Evolutionary conservation across 768 basidiomycete genomes (phyloP), one percentile per base, ranked within the genome.

Genomic region (Podaxis rugospora): DNA sequence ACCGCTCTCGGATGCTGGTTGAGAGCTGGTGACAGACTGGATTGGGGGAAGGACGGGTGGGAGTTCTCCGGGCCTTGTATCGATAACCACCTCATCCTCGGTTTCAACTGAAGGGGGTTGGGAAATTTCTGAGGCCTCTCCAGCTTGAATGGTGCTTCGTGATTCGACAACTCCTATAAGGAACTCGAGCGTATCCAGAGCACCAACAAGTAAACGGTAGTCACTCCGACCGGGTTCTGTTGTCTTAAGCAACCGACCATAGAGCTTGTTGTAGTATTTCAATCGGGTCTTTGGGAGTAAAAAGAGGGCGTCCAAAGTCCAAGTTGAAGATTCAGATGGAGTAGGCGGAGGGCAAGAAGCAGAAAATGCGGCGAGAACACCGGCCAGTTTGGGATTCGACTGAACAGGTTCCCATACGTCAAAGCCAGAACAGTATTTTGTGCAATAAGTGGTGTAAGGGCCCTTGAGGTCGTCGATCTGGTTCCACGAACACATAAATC

Each of bases 401-500:
- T 82, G 83, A 55, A 98, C 88, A 13, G 90, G 88, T 7, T 85
- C 80, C 89, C 91, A 98, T 1, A 72, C 71, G 71, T 98, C 94
- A 69, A 96, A 98, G 2, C 91, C 93, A 59, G 76, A 71, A 58
- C 81, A 77, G 68, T 84, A 96, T 63, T 85, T 87, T 42, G 80
- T 76, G 65, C 85, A 85, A 73, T 96, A 99, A 44, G 80, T 82
- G 55, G 85, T 85, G 72, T 99, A 99, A 2, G 97, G 92, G 9
- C 78, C 81, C 57, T 92, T 89, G 35, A 99, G 78, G 68, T 99
- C 95, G 64, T 94, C 90, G 65, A 98, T 93, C 95, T 98, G 72
- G 36, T 52, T 44, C 55, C 39, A 61, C 61, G 57, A 63, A 65
- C 63, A 57, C 63, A 55, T 65, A 58, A 66, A 59, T 63, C 9